Conservation (phyloP, 1,284 basidiomycete species). For the Ceratorhiza oryzae-sativae region DNA sequence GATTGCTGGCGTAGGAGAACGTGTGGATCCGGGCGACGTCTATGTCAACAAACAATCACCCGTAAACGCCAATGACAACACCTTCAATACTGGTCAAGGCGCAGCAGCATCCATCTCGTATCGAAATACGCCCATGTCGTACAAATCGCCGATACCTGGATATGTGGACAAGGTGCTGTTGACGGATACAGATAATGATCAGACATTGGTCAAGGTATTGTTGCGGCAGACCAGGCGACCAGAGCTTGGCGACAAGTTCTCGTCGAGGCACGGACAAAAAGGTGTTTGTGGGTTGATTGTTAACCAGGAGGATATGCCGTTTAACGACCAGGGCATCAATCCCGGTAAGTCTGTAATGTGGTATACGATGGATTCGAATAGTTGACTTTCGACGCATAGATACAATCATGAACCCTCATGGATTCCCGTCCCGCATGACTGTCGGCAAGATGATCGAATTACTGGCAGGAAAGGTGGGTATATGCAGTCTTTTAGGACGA, state of each 20-base stretch:
- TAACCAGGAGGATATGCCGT: slow-evolving; percentile 99
- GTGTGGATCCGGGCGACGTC: slow-evolving; percentile 91
- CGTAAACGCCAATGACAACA: slow-evolving; percentile 78
- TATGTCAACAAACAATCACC: slow-evolving; percentile 98
- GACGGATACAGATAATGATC: slow-evolving; percentile 93
- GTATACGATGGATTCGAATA: neutral
- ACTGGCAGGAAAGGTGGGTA: slow-evolving; percentile 85
- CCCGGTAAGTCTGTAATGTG: slow-evolving; percentile 64
- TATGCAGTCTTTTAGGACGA: slow-evolving; percentile 38
- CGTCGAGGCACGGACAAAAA: slow-evolving; percentile 97
- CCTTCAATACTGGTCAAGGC: slow-evolving; percentile 62
- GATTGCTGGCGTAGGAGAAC: slow-evolving; percentile 92
- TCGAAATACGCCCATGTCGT: slow-evolving; percentile 88
- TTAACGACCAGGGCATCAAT: slow-evolving; percentile 96
- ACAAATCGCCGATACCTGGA: slow-evolving; percentile 91
- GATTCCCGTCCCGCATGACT: slow-evolving; percentile 99
- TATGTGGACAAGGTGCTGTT: slow-evolving; percentile 98
- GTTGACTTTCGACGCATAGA: slow-evolving; percentile 59
- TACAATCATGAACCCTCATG: slow-evolving; percentile 99
- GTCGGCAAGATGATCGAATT: slow-evolving; percentile 99
- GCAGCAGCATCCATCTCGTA: slow-evolving; percentile 82
- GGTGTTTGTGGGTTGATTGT: slow-evolving; percentile 99
- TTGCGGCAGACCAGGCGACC: slow-evolving; percentile 96
- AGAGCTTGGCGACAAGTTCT: slow-evolving; percentile 99
- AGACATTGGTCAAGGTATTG: slow-evolving; percentile 98